Evolutionary conservation across 2,329 filamentous ascomycete species (phyloP), one percentile per base, ranked within the genome.

Genomic region (Colletotrichum simmondsii): DNA sequence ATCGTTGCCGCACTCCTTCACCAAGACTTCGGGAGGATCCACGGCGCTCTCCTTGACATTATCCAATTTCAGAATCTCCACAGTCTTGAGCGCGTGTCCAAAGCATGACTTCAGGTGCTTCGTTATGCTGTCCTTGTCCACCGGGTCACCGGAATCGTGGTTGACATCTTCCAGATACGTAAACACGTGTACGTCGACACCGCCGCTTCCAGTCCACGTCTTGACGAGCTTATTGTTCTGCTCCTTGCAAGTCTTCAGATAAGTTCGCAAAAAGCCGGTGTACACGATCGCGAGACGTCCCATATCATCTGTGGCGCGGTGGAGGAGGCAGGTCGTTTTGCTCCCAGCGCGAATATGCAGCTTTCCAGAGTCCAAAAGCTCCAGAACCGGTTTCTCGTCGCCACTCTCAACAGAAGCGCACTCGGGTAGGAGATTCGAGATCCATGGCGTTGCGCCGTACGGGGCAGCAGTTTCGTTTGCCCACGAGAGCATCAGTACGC

Each of bases 251-350:
- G 75, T 76, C 35, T 76, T 59, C 30, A 75, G 53, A 26, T 75
- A 76, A 4, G 75, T 75, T n/a, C 74, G 75, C 26, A 76, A 35
- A 49, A 74, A 76, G 3, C 75, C 75, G 19, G 75, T 69, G 35
- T 76, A 76, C 11, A 76, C 65, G 54, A 76, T 74, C 14, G 75
- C 75, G 19, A 75, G 60, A 35, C 75, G 71, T n/a, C 74, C 74
- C 72, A 56, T 72, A 58, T 76, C 75, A 5, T 75, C 67, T 26
- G 56, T 64, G 49, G 75, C 74, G 24, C 72, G 69, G 54, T 73
- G 64, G 16, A 76, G 60, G 7, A 61, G 63, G 65, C 75, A 76
- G 3, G 67, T 73, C 6, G 74, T 69, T 61, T 74, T 73, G 58
- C 54, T 59, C 14, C 72, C 75, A 52, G 53, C 62, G 37, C 68